Evolutionary conservation across 805 yeast genomes (phyloP).

Genomic region (Yarrowia sp.): DNA sequence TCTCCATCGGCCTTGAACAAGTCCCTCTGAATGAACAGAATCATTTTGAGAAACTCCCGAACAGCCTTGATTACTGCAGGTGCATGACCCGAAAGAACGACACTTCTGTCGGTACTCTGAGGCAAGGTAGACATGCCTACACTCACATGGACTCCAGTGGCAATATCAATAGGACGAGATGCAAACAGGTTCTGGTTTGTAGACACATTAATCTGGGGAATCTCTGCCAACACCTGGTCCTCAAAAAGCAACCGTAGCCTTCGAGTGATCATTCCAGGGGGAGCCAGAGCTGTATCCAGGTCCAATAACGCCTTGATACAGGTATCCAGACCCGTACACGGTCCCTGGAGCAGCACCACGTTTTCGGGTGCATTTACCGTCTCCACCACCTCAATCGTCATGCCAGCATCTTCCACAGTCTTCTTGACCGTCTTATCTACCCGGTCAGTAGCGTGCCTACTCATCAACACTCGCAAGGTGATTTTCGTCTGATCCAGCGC

Average conservation of each 20-base stretch:
- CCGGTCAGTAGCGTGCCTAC: constrained; percentile 18
- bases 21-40: constrained; percentile 15
- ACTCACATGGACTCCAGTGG: constrained; percentile 15
- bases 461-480: constrained; percentile 21
- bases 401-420: constrained; percentile 30
- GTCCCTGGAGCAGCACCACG: constrained; percentile 22
- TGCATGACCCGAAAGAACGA: constrained; percentile 19
- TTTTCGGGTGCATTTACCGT: constrained; percentile 29
- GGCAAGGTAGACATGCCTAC: constrained; percentile 34
- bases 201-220: constrained; percentile 9
- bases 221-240: constrained; percentile 10
- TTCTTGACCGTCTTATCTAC: constrained; percentile 18
- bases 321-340: constrained; percentile 17
- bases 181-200: constrained; percentile 18
- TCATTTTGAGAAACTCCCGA: constrained; percentile 28
- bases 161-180: constrained; percentile 29
- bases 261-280: constrained; percentile 33
- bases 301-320: constrained; percentile 24
- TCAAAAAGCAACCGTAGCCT: constrained; percentile 16
- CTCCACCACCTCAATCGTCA: constrained; percentile 29
- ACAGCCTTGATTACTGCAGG: constrained; percentile 7
- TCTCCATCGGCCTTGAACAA: neutral
- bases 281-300: constrained; percentile 21
- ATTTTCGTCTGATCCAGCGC: constrained; percentile 18
- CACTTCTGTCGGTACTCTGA: constrained; percentile 27